Percentiles rank a stretch among this genome's conserved stretches.
These are phyloP conservation scores for Excoecaria cochinchinensis DNA, from an alignment of 345 rosid genomes.

Conservation along the genomic window DNA sequence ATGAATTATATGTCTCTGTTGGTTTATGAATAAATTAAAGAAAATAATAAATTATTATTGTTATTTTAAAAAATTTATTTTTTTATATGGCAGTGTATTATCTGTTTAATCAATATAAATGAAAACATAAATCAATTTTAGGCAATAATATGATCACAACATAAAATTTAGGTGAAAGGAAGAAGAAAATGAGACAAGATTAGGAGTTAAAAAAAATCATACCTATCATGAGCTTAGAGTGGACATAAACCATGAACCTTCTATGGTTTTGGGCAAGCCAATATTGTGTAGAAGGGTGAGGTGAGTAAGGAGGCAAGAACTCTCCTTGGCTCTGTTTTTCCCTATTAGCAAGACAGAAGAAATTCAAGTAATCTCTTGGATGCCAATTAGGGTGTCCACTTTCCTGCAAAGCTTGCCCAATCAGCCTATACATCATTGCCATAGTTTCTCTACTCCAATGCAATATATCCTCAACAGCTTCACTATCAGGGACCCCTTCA, in stretches of 20 bases:
- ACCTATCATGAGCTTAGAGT: slow-evolving; percentile 97
- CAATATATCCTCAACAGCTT: slow-evolving; percentile 76
- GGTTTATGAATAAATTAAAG: neutral
- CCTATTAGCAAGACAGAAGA: slow-evolving; percentile 90
- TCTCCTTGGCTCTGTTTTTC: slow-evolving; percentile 59
- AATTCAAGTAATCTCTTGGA: slow-evolving; percentile 76
- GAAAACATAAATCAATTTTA: too few relatives aligned
- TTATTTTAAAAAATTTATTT: too few relatives aligned
- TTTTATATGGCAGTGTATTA: too few relatives aligned
- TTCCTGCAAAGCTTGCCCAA: slow-evolving; percentile 67
- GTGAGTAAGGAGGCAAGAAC: slow-evolving; percentile 51
- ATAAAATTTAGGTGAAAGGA: too few relatives aligned
- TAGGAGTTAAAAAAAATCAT: neutral
- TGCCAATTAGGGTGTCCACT: slow-evolving; percentile 40
- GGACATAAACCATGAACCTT: slow-evolving; percentile 92
- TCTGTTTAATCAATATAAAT: too few relatives aligned
- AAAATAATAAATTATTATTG: too few relatives aligned
- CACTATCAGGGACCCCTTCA: slow-evolving; percentile 80
- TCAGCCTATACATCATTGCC: slow-evolving; percentile 74
- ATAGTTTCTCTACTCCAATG: slow-evolving; percentile 90
- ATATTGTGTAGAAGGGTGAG: slow-evolving; percentile 55
- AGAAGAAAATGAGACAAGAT: too few relatives aligned
- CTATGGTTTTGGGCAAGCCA: slow-evolving; percentile 80
- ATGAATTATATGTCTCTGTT: too few relatives aligned
- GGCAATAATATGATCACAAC: too few relatives aligned